Evolutionary conservation across 2,329 filamentous ascomycete species (phyloP).

Genomic region (Pseudogymnoascus sp.): DNA sequence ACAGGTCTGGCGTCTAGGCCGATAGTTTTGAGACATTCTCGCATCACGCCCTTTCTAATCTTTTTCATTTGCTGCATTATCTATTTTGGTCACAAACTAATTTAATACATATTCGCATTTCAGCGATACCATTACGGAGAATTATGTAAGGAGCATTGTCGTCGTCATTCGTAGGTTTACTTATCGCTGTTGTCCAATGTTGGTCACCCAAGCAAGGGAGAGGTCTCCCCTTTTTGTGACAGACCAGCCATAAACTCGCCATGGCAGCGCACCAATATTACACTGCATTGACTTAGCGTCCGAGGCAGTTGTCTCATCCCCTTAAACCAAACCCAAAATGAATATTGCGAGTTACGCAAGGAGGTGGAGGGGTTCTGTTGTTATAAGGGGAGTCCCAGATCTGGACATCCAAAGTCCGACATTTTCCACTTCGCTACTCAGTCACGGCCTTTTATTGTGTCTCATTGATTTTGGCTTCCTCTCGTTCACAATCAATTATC

Average conservation of each 20-base stretch:
- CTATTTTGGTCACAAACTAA: neutral
- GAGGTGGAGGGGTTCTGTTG: neutral
- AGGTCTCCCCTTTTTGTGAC: neutral
- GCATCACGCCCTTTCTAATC: neutral
- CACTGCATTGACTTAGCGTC: neutral
- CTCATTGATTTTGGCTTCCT: neutral
- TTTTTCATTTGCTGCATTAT: neutral
- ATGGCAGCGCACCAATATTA: neutral
- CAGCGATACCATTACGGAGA: neutral
- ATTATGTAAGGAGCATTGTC: neutral
- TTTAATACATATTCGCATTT: neutral
- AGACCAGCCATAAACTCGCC: neutral
- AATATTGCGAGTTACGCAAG: neutral
- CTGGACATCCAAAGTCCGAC: neutral
- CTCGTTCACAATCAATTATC: too few species aligned
- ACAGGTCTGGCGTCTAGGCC: neutral
- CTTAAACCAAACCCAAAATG: neutral
- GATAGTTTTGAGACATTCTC: neutral
- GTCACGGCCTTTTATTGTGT: neutral
- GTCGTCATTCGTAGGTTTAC: neutral
- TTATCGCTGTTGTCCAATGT: neutral
- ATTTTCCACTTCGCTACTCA: neutral
- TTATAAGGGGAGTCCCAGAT: slow-evolving; percentile 1
- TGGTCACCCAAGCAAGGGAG: neutral
- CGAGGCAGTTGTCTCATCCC: neutral